Conservation (phyloP, 1,139 yeast species). For the Neolecta irregularis region DNA sequence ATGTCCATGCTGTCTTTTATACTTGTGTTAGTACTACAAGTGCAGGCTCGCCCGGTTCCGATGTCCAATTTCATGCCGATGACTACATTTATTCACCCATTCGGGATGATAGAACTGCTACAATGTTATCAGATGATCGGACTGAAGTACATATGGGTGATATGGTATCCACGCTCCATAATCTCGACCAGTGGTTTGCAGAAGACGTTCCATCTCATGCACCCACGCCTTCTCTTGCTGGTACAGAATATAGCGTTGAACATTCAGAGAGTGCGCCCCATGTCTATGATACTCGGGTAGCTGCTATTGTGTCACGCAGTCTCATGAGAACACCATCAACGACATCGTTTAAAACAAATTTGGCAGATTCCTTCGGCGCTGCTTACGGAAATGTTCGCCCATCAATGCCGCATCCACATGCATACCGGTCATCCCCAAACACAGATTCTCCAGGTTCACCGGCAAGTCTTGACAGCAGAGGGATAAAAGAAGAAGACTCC, state of each 20-base stretch:
- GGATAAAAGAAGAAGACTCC: too few relatives aligned
- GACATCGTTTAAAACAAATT: conserved; percentile 56
- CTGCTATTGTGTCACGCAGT: conserved; percentile 56
- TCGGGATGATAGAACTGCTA: conserved; percentile 15
- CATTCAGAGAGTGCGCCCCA: conserved; percentile 61
- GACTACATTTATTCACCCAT: conserved; percentile 15
- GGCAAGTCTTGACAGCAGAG: too few relatives aligned
- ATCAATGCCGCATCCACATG: too few relatives aligned
- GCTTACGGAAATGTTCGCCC: too few relatives aligned
- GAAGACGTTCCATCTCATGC: conserved; percentile 33
- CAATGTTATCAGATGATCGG: conserved; percentile 17
- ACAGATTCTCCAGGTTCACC: too few relatives aligned
- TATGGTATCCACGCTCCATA: conserved; percentile 94
- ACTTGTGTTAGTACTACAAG: conserved; percentile 41
- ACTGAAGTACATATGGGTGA: conserved; percentile 39
- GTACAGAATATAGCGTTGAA: conserved; percentile 30
- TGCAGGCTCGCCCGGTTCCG: conserved; percentile 17
- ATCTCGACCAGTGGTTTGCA: conserved; percentile 81
- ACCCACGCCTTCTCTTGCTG: conserved; percentile 26
- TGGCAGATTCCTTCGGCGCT: too few relatives aligned
- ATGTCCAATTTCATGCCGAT: conserved; percentile 18
- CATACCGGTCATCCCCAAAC: too few relatives aligned
- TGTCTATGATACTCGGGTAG: conserved; percentile 64
- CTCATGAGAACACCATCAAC: conserved; percentile 63
- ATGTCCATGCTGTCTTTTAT: conserved; percentile 88